These are phyloP conservation scores for Hydnum rufescens DNA, from an alignment of 768 basidiomycete species.

Conservation along the genomic window DNA sequence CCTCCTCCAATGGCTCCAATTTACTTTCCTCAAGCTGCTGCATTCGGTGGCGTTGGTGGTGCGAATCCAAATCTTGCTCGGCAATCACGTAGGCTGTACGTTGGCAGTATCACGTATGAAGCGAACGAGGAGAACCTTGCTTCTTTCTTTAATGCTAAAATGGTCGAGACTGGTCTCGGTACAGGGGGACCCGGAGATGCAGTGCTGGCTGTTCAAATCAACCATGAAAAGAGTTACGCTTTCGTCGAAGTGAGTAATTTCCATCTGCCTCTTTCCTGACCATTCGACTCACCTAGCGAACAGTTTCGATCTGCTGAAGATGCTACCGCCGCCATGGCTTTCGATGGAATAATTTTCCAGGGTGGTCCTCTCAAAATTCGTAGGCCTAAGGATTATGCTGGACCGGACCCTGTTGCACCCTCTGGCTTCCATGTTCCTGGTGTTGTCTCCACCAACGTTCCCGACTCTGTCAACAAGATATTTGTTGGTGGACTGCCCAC, in stretches of 20 bases:
- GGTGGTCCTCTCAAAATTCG: conserved; percentile 94
- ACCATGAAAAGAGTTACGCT: conserved; percentile 97
- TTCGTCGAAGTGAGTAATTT: conserved; percentile 68
- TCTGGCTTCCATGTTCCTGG: conserved; percentile 69
- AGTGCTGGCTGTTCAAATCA: conserved; percentile 84
- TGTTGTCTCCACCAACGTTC: conserved; percentile 89
- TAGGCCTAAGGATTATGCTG: conserved; percentile 92
- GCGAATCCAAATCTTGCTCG: conserved; percentile 77
- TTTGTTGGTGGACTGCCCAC: conserved; percentile 92
- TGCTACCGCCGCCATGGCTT: conserved; percentile 89
- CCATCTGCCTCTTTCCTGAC: background rate
- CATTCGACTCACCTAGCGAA: conserved; percentile 3
- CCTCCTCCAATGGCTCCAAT: conserved; percentile 50
- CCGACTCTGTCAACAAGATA: conserved; percentile 94
- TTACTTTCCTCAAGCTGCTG: conserved; percentile 30
- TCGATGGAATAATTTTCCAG: conserved; percentile 92
- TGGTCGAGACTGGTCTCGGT: conserved; percentile 80
- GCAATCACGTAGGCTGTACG: conserved; percentile 87
- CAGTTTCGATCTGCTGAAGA: conserved; percentile 97
- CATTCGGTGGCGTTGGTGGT: conserved; percentile 71
- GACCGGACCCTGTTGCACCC: conserved; percentile 35
- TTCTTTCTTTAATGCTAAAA: conserved; percentile 90
- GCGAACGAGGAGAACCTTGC: conserved; percentile 84
- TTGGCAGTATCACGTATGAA: conserved; percentile 88
- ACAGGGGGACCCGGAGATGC: conserved; percentile 74